Evolutionary conservation across 192 early-diverging fungal species (phyloP), one percentile per base, ranked within the genome.

Genomic region (Coemansia sp.): DNA sequence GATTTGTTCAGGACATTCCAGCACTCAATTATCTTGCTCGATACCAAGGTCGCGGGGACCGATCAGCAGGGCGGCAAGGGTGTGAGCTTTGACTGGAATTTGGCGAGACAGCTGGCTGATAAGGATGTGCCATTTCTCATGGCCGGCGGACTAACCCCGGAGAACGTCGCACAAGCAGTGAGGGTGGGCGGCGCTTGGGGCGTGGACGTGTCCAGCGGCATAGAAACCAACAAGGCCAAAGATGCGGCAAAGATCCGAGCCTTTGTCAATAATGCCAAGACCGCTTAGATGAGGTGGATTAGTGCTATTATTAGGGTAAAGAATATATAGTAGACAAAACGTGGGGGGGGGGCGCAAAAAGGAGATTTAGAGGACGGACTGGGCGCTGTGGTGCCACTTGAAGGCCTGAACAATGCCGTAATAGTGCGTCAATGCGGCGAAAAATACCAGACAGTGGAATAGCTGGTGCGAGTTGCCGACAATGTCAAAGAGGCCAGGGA

Each of bases 141-240:
- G 62, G 96, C 96, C 2, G 98, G 98, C 38, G 98, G 98, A 27
- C 71, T 99, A 71, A 86, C 78, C 11, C 87, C 90, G 3, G 85
- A 89, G 8, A 99, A 98, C 77, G 94, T 98, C 6, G 76, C 69
- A 0, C 72, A 88, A 31, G 95, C 96, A 0, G 77, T 94, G 20
- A 70, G 60, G 6, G 74, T 86, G 29, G 91, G 90, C 5, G 73
- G 82, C 22, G 92, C 94, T 2, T 93, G 89, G 89, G 87, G 86
- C 36, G 96, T 98, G 29, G 98, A 99, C 86, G 94, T 98, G 27
- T 91, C 90, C 11, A 94, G 92, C 45, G 98, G 96, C 10, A 92
- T 97, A 1, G 97, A 99, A 73, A 89, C 89, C 17, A 84, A 92
- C 59, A 88, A 84, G 38, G 76, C 63, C 43, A 99, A 99, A 83